A percentile compares a stretch with the other conserved stretches of the same genome.
phyloP scores from a whole-genome alignment of 805 yeast species.

The Kuraishia piskuri region DNA sequence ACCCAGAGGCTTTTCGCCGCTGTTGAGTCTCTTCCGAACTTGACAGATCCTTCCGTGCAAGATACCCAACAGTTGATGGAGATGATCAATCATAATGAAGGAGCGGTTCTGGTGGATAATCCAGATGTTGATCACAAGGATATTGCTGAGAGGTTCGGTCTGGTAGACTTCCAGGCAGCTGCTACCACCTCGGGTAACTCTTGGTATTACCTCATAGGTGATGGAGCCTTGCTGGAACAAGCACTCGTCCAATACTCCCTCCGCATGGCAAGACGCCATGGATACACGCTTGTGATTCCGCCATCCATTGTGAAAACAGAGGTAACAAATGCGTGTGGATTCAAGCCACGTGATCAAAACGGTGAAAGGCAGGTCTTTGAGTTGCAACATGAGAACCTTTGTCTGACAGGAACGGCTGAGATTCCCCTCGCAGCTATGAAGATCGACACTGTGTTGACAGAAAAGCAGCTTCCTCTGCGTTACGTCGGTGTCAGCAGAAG shows the following conservation, averaged over 20 bases:
- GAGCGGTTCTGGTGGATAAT: constrained; percentile 11
- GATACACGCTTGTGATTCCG: constrained; percentile 67
- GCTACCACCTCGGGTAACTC: constrained; percentile 74
- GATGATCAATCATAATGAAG: constrained; percentile 39
- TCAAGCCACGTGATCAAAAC: constrained; percentile 83
- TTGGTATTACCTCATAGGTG: constrained; percentile 79
- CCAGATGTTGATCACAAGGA: constrained; percentile 47
- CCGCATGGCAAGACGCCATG: constrained; percentile 51
- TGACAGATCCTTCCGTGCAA: constrained; percentile 40
- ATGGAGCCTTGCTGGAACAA: constrained; percentile 83
- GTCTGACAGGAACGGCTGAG: constrained; percentile 92
- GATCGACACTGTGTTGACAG: constrained; percentile 38
- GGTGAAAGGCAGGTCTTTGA: constrained; percentile 81
- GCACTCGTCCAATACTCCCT: constrained; percentile 81
- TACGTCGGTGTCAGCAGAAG: constrained; percentile 79
- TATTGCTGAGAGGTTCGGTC: constrained; percentile 58
- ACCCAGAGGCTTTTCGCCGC: constrained; percentile 28
- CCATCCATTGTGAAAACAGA: constrained; percentile 81
- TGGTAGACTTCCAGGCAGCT: constrained; percentile 67
- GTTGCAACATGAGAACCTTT: constrained; percentile 34
- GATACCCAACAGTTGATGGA: constrained; percentile 34
- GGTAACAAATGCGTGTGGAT: constrained; percentile 84
- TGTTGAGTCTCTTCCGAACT: constrained; percentile 56
- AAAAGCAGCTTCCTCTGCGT: constrained; percentile 41
- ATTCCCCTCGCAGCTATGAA: constrained; percentile 83